Evolutionary conservation across 371 early-diverging fungal genomes (phyloP), one percentile per base, ranked within the genome.

Genomic region (Rhizopus sp.): DNA sequence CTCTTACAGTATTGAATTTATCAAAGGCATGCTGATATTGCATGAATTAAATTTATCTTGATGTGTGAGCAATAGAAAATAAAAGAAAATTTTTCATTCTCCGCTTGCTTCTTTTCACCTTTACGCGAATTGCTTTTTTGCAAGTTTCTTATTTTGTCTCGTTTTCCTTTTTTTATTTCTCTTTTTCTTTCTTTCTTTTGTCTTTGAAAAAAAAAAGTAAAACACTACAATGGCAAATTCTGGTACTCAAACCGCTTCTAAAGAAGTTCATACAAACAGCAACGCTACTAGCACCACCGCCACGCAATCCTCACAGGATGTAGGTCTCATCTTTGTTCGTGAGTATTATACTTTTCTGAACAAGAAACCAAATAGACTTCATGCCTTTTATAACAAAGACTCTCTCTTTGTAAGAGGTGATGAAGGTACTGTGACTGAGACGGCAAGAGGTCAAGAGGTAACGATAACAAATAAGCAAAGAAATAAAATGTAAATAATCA

Each of bases 271-370:
- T 23, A 23, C 23, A 23, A 23, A 23, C 23, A 23, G 23, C 23
- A 23, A 23, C 23, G 23, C 23, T 23, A 23, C 23, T 23, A 23
- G 23, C 23, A 23, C 37, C 41, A 55, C n/a, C 3, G 33, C 50
- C 9, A 50, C 34, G 8, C 57, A 57, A 32, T 32, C 56, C 23
- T 68, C 70, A 7, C 85, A 84, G 64, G 92, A 95, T 68, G 87
- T 97, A 48, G 96, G 95, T 39, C 88, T 91, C 87, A 82, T 94
- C 68, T 97, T 97, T 81, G 96, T 95, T 55, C 92, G 93, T 68
- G 91, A 97, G 69, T 97, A 94, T 75, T 97, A 97, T 78, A 94
- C 93, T 29, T 88, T 92, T 66, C 63, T 97, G 68, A 92, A 91
- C 84, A 89, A 89, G 71, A 89, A 90, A 15, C 96, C 96, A 30